phyloP scores from a whole-genome alignment of 305 asterid species.

The Withania somnifera region DNA sequence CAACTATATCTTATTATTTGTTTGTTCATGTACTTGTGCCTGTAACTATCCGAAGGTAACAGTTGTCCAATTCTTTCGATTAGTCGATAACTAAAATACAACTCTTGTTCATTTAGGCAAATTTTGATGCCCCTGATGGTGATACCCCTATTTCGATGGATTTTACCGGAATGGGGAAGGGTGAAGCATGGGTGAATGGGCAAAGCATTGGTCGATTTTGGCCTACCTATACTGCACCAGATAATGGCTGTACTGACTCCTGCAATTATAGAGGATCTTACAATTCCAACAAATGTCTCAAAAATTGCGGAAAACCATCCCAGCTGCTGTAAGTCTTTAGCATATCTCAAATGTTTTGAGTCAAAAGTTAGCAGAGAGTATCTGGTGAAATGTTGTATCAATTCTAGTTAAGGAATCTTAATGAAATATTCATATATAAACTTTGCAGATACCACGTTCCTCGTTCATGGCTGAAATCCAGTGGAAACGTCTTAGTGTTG shows the following conservation, averaged over 20 bases:
- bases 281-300: constrained; percentile 45
- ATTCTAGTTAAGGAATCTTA: neutral
- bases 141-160: constrained; percentile 61
- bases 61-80: neutral
- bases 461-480: constrained; percentile 71
- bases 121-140: constrained; percentile 59
- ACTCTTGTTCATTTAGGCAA: constrained; percentile 32
- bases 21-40: neutral
- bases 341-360: neutral
- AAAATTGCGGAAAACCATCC: constrained; percentile 71
- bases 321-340: constrained; percentile 53
- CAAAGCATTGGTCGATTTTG: constrained; percentile 91
- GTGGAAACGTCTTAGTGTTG: constrained; percentile 60
- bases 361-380: neutral
- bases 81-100: neutral
- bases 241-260: constrained; percentile 38
- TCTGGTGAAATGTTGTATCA: neutral
- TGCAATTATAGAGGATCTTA: constrained; percentile 70
- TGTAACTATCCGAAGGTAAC: neutral
- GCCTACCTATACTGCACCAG: constrained; percentile 48
- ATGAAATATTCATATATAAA: neutral
- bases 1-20: neutral
- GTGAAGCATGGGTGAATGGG: constrained; percentile 92
- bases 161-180: constrained; percentile 74
- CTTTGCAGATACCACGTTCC: constrained; percentile 84